Base-by-base conservation (phyloP, 2,329 filamentous ascomycete genomes). In the Trichoderma koningiopsis region DNA sequence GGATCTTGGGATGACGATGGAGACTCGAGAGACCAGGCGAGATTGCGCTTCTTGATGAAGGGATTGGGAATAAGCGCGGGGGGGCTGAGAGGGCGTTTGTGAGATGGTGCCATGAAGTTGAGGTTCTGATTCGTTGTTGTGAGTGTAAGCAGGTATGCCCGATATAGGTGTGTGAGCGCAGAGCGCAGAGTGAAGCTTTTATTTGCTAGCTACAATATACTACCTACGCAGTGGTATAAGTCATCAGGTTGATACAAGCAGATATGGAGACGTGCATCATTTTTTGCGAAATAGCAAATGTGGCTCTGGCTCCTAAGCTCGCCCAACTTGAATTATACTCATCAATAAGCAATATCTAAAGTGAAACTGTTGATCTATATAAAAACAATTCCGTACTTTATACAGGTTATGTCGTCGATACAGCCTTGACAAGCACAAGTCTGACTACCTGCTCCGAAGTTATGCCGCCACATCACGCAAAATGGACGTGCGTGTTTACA, bases 31-130 rank as follows among this genome's bases (percentile, higher is more conserved):
- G 76, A 80, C 83, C 83, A 85, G 72, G 79, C 72, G 6, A 84
- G 76, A 70, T 85, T 85, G 27, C 77, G 76, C 71, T 80, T 83
- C 74, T 85, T 85, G 71, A 84, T 80, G 70, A 83, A 82, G 0
- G 83, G 82, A 62, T 84, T 85, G 2, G 79, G 71, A 10, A 84
- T 80, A 62, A 84, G 73, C 27, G 77, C 77, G 27, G 74, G 71
- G 2, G 78, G 77, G 66, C 77, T 79, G 31, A 69, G 68, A 24
- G 72, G 74, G 24, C 78, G 76, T 67, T 82, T 82, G 52, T 33
- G 40, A 5, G 55, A 66, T 11, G 58, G 53, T 22, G 58, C 63
- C 64, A 62, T 68, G 43, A 66, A 37, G 16, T 27, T 58, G n/a
- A 13, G 14, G 22, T 8, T 16, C 16, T 19, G 29, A 7, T 58